These are phyloP conservation scores for Thymus quinquecostatus DNA, from an alignment of 257 asterid species.

Conservation along the genomic window DNA sequence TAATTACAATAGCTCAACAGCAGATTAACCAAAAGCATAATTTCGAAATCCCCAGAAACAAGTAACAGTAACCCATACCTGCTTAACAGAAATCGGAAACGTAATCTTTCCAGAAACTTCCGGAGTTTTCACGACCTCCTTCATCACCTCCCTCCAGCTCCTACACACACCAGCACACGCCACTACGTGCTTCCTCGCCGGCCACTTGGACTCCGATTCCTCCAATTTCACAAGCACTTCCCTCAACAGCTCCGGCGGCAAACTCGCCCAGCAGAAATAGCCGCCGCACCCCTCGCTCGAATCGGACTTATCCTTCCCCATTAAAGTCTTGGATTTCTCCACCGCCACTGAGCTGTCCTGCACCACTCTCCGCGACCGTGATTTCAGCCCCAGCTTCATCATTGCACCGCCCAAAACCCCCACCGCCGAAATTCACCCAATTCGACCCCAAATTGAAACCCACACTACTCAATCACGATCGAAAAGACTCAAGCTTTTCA, in stretches of 20 bases:
- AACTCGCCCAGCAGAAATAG: constrained; percentile 59
- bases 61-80: constrained; percentile 43
- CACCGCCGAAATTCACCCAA: constrained; percentile 16
- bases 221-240: constrained; percentile 72
- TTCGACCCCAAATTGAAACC: constrained; percentile 12
- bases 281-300: constrained; percentile 21
- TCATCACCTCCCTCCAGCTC: constrained; percentile 85
- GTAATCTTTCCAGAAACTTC: constrained; percentile 79
- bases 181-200: constrained; percentile 76
- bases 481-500: constrained; percentile 6
- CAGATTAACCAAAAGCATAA: neutral
- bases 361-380: constrained; percentile 73
- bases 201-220: constrained; percentile 71
- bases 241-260: constrained; percentile 80
- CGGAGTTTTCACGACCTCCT: constrained; percentile 70
- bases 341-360: constrained; percentile 69
- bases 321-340: constrained; percentile 41
- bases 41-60: neutral
- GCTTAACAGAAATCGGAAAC: constrained; percentile 81
- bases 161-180: constrained; percentile 90
- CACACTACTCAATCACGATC: neutral
- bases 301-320: constrained; percentile 28
- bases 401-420: constrained; percentile 31
- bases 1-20: neutral
- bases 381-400: constrained; percentile 67